phyloP scores from a whole-genome alignment of 805 yeast species.

The Cyberlindnera amylophila region DNA sequence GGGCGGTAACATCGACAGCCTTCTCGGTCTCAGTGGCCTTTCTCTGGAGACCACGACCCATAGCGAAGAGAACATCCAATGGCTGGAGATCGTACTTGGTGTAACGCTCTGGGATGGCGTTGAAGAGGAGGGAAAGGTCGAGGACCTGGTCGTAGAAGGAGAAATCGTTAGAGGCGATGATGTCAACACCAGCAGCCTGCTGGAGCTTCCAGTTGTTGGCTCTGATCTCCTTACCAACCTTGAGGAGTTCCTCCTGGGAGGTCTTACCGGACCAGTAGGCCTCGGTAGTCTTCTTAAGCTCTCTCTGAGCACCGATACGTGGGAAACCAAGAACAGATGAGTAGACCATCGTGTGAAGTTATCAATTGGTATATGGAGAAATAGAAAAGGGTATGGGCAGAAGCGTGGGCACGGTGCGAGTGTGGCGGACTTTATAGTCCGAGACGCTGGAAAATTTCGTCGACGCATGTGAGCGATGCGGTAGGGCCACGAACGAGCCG shows the following conservation, averaged over 20 bases:
- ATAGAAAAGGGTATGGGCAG: not conserved
- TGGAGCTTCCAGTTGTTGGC: slow-evolving; percentile 97
- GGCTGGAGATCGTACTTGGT: slow-evolving; percentile 84
- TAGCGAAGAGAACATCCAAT: slow-evolving; percentile 92
- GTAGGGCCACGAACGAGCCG: slow-evolving; percentile 8
- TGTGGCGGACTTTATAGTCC: slow-evolving; percentile 2
- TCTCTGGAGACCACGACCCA: slow-evolving; percentile 99
- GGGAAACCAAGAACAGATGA: slow-evolving; percentile 99
- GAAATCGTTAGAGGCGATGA: slow-evolving; percentile 97
- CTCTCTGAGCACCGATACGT: slow-evolving; percentile 99
- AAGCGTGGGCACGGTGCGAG: not conserved
- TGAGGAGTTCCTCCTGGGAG: slow-evolving; percentile 77
- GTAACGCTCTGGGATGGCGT: slow-evolving; percentile 96
- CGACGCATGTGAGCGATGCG: not conserved
- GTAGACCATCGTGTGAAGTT: slow-evolving; percentile 70
- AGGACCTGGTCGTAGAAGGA: slow-evolving; percentile 97
- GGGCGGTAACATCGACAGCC: slow-evolving; percentile 97
- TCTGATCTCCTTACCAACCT: slow-evolving; percentile 94
- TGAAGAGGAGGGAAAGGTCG: slow-evolving; percentile 88
- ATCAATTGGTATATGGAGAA: slow-evolving; percentile 1
- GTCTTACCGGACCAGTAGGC: slow-evolving; percentile 98
- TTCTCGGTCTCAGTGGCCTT: slow-evolving; percentile 81
- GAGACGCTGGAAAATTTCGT: slow-evolving; percentile 1
- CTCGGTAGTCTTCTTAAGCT: slow-evolving; percentile 97
- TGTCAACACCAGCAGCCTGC: slow-evolving; percentile 93